A percentile compares a stretch with the other conserved stretches of the same genome.
Conservation (phyloP, 164 flowering plant genomes). For the Macadamia integrifolia region DNA sequence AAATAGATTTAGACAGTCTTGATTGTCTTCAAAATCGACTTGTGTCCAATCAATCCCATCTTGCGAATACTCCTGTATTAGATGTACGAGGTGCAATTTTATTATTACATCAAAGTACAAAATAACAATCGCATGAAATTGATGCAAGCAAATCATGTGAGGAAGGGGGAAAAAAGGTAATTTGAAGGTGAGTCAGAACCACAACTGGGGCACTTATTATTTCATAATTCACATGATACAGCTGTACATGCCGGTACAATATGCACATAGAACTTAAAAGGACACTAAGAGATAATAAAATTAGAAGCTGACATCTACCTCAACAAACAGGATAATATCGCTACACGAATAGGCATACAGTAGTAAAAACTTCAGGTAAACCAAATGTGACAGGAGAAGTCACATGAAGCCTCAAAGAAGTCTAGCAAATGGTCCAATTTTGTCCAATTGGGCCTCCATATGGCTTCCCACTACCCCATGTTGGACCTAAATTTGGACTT, state of each 20-base stretch:
- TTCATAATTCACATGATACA: not conserved
- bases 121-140: not conserved
- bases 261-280: not conserved
- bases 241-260: not conserved
- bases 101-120: not conserved
- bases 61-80: conserved; percentile 23
- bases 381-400: too few relatives aligned
- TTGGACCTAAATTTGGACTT: too few relatives aligned
- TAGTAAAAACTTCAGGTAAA: not conserved
- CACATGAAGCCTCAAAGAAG: too few relatives aligned
- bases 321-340: not conserved
- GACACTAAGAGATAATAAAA: not conserved
- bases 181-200: not conserved
- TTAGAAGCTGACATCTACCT: not conserved
- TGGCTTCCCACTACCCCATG: too few relatives aligned
- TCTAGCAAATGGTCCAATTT: too few relatives aligned
- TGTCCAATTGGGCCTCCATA: too few relatives aligned
- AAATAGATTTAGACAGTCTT: conserved; percentile 74
- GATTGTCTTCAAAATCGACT: conserved; percentile 86
- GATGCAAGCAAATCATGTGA: not conserved
- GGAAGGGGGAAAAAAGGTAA: not conserved
- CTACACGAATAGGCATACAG: not conserved
- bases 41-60: conserved; percentile 60
- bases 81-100: conserved; percentile 1
- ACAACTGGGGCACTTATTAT: not conserved